Evolutionary conservation across 129 eudicot species (phyloP).

Genomic region (Flaveria sonorensis): DNA sequence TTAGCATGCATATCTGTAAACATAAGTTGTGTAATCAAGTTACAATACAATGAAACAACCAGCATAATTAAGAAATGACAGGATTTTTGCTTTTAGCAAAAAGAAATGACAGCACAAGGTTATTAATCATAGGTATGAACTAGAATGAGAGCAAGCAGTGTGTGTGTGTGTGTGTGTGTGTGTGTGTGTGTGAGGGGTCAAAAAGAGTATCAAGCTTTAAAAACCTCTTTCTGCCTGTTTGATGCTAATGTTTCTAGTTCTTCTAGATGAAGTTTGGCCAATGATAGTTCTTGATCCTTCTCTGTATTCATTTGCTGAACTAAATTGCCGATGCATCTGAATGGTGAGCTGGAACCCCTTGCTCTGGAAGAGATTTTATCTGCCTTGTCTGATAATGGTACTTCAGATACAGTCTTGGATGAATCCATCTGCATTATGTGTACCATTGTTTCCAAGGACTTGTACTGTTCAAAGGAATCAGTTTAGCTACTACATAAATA

Average conservation of each 20-base stretch:
- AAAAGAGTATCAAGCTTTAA: conserved; percentile 9
- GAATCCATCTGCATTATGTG: conserved; percentile 51
- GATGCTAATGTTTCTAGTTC: conserved; percentile 70
- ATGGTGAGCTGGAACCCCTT: conserved; percentile 90
- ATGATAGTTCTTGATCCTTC: conserved; percentile 71
- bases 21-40: conserved; percentile 19
- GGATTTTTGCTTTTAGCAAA: background rate
- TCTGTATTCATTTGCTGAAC: conserved; percentile 86
- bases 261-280: conserved; percentile 59
- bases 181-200: background rate
- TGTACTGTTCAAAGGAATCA: conserved; percentile 55
- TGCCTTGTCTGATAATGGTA: conserved; percentile 44
- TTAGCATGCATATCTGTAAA: conserved; percentile 65
- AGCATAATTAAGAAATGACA: background rate
- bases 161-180: background rate
- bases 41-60: background rate
- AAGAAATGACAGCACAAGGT: background rate
- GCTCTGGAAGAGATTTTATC: conserved; percentile 56
- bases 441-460: conserved; percentile 75
- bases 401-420: conserved; percentile 41
- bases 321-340: conserved; percentile 77
- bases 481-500: conserved; percentile 21
- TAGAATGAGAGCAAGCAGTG: background rate
- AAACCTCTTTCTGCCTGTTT: conserved; percentile 76
- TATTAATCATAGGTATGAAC: background rate